Evolutionary conservation across 768 basidiomycete genomes (phyloP), one percentile per base, ranked within the genome.

Genomic region (Jaapia argillacea): DNA sequence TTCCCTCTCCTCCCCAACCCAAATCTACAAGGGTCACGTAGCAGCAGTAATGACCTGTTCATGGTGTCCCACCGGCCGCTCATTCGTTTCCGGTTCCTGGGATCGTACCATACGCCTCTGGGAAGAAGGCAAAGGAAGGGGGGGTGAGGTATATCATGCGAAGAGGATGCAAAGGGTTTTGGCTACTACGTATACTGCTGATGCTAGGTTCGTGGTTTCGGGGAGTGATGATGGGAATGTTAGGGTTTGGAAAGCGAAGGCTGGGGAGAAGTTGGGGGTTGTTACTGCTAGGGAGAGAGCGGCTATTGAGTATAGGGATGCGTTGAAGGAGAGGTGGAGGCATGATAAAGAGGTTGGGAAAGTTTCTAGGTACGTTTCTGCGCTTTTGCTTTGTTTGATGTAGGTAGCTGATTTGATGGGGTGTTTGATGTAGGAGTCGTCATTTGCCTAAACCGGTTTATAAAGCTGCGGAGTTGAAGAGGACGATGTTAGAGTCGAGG

Each of bases 101-200:
- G 96, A 99, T 60, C 75, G 93, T 36, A 97, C 93, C 2, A 72
- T 97, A 36, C 70, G 93, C 46, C 76, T 98, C 60, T 99, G 94
- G 94, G 81, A 81, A 51, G 81, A 89, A 52, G 88, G 85, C 22
- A 76, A 72, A 33, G 92, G 93, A 0, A 77, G 77, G 24, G 71
- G 73, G 5, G 77, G 85, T 13, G 94, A 98, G 58, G 83, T 92
- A 5, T 99, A 98, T 57, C 94, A 98, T 61, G 94, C 92, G 13
- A 98, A 98, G 65, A 86, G 96, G 36, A 99, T 99, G 96, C 96
- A 98, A 62, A 77, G 92, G 88, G 89, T 99, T 25, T 85, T 89
- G 36, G 86, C 91, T 12, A 81, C 90, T 3, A 65, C 85, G 31
- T 97, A 85, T 65, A 90, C 91, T 1, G 79, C 79, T 21, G 96